Percentiles rank a stretch among this genome's conserved stretches.
Conservation (phyloP, 2,329 filamentous ascomycete species). For the Nectriaceae sp. region DNA sequence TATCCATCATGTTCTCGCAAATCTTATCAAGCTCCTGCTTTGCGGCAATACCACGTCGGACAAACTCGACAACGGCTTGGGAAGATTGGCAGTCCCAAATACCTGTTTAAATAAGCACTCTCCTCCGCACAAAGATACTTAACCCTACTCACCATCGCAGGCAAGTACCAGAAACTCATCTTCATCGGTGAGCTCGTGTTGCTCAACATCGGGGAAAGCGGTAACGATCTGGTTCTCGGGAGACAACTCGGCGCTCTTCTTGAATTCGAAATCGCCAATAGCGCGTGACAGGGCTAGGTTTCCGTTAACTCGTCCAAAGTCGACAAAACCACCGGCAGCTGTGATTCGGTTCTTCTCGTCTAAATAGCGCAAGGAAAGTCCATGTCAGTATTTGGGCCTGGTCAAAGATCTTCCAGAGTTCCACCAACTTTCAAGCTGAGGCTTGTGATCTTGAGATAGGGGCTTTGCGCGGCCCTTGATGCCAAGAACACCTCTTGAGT, state of each 20-base stretch:
- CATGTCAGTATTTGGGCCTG: conserved; percentile 15
- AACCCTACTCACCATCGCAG: conserved; percentile 73
- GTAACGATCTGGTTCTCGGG: conserved; percentile 99
- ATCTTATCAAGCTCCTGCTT: conserved; percentile 95
- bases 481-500: conserved; percentile 91
- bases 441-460: conserved; percentile 98
- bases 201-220: conserved; percentile 90
- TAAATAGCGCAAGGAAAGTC: conserved; percentile 38
- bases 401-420: conserved; percentile 5
- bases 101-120: conserved; percentile 55
- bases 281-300: conserved; percentile 95
- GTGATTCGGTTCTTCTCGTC: conserved; percentile 95
- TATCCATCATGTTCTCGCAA: conserved; percentile 99
- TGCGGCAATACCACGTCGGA: conserved; percentile 90
- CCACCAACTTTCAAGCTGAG: conserved; percentile 88
- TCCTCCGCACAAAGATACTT: conserved; percentile 7
- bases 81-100: conserved; percentile 99
- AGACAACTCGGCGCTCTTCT: conserved; percentile 94
- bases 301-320: conserved; percentile 97
- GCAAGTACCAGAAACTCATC: conserved; percentile 95
- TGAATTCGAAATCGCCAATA: conserved; percentile 99
- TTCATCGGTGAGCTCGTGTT: conserved; percentile 87
- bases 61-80: conserved; percentile 95
- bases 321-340: conserved; percentile 94
- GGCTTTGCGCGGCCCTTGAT: conserved; percentile 98